phyloP scores from a whole-genome alignment of 129 eudicot species.

The Mikania micrantha region DNA sequence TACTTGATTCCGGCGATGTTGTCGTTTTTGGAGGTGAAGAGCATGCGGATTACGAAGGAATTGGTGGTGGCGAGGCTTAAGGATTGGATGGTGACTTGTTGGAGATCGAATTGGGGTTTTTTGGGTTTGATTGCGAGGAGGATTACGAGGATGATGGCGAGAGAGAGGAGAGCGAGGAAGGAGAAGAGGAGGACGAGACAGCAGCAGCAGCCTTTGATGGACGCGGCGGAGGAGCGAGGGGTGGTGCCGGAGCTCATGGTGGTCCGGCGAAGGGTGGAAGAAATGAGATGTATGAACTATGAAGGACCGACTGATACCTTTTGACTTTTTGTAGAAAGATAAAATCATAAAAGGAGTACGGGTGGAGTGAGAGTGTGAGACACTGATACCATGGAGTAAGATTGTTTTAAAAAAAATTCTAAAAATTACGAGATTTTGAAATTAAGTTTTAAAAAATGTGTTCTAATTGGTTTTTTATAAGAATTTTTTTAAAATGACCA shows the following conservation, averaged over 20 bases:
- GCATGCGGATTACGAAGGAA: slow-evolving; percentile 46
- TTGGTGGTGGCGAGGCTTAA: slow-evolving; percentile 42
- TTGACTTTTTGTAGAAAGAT: slow-evolving; percentile 10
- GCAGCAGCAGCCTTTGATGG: slow-evolving; percentile 88
- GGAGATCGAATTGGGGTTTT: slow-evolving; percentile 80
- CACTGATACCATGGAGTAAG: too few species aligned
- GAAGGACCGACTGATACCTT: slow-evolving; percentile 11
- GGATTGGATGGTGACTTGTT: slow-evolving; percentile 65
- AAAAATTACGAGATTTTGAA: too few species aligned
- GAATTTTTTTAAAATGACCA: too few species aligned
- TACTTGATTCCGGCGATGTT: slow-evolving; percentile 81
- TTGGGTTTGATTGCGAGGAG: slow-evolving; percentile 75
- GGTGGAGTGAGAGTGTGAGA: too few species aligned
- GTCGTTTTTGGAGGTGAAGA: slow-evolving; percentile 62
- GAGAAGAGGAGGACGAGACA: slow-evolving; percentile 80
- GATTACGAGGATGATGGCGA: slow-evolving; percentile 65
- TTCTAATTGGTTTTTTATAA: too few species aligned
- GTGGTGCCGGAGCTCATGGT: slow-evolving; percentile 28
- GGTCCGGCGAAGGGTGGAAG: slow-evolving; percentile 15
- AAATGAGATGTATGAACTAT: not conserved
- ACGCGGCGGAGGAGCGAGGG: slow-evolving; percentile 49
- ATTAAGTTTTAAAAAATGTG: too few species aligned
- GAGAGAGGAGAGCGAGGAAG: slow-evolving; percentile 57
- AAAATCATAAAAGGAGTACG: too few species aligned
- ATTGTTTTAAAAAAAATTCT: too few species aligned